Percentiles rank a stretch among this genome's conserved stretches.
Evolutionary conservation across 805 yeast genomes (phyloP).

Genomic region (Wickerhamomyces kurtzmanii): DNA sequence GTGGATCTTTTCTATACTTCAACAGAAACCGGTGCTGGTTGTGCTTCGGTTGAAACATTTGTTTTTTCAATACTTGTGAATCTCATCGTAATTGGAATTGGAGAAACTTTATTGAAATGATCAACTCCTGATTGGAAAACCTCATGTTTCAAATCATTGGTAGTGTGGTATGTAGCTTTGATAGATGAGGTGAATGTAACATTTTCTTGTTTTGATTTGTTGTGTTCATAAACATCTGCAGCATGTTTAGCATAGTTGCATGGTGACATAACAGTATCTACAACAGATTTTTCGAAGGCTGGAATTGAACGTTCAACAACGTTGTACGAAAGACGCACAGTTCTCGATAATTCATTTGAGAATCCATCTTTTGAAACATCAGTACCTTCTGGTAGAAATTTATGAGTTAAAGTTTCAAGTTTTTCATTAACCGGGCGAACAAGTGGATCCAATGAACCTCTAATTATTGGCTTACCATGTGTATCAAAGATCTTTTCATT

Average conservation of each 20-base stretch:
- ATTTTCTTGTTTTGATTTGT: constrained; percentile 28
- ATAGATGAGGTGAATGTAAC: constrained; percentile 18
- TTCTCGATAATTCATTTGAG: constrained; percentile 49
- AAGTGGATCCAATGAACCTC: constrained; percentile 55
- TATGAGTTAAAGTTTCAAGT: constrained; percentile 33
- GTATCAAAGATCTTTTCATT: constrained; percentile 43
- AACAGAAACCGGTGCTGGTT: too few relatives aligned
- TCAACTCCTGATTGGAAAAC: constrained; percentile 10
- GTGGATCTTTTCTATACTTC: too few relatives aligned
- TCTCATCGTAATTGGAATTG: too few relatives aligned
- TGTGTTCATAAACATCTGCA: constrained; percentile 26
- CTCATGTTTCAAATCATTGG: constrained; percentile 21
- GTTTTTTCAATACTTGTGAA: too few relatives aligned
- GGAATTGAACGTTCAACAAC: constrained; percentile 29
- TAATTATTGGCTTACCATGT: constrained; percentile 51
- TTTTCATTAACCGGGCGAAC: constrained; percentile 51
- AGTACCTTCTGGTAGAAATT: constrained; percentile 35
- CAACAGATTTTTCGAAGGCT: constrained; percentile 17
- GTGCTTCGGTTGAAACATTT: too few relatives aligned
- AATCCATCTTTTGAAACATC: constrained; percentile 30
- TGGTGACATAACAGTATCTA: constrained; percentile 22
- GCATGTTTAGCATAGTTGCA: constrained; percentile 23
- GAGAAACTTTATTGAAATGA: constrained; percentile 9
- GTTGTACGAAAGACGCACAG: constrained; percentile 30
- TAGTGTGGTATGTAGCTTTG: constrained; percentile 21